A percentile compares a stretch with the other conserved stretches of the same genome.
Evolutionary conservation across 1,139 yeast species (phyloP).

Genomic region (Wickerhamomyces sp.): DNA sequence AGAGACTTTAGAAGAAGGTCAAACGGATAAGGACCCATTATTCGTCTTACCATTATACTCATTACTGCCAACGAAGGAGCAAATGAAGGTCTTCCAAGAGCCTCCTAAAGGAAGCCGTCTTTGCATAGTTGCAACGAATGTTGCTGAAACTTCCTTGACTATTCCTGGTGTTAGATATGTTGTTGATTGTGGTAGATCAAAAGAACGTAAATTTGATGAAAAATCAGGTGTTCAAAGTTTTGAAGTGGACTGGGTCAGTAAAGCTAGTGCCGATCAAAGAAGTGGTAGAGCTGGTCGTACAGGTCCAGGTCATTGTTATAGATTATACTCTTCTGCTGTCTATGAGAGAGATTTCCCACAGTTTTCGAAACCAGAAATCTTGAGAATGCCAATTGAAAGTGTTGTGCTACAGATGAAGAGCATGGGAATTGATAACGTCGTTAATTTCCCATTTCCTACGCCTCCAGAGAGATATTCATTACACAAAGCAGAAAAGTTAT

Average conservation of each 20-base stretch:
- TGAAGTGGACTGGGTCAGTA: conserved; percentile 88
- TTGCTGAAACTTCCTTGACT: conserved; percentile 95
- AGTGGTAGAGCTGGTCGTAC: conserved; percentile 99
- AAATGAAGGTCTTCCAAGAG: conserved; percentile 83
- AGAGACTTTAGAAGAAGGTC: conserved; percentile 70
- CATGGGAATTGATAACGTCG: conserved; percentile 90
- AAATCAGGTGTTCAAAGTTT: conserved; percentile 90
- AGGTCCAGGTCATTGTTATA: conserved; percentile 97
- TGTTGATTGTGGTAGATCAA: conserved; percentile 91
- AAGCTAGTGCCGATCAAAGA: conserved; percentile 95
- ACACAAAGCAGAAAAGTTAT: conserved; percentile 59
- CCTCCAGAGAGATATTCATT: conserved; percentile 72
- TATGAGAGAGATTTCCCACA: conserved; percentile 81
- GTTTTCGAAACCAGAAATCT: conserved; percentile 84
- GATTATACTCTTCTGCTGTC: conserved; percentile 92
- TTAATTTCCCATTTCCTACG: conserved; percentile 95
- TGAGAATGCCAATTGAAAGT: conserved; percentile 95
- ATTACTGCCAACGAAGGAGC: conserved; percentile 85
- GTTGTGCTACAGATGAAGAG: conserved; percentile 91
- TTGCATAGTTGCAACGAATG: conserved; percentile 94
- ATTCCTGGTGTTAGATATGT: conserved; percentile 95
- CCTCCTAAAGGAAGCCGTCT: conserved; percentile 85
- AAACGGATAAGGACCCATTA: conserved; percentile 74
- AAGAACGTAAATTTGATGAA: conserved; percentile 80
- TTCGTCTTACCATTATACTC: conserved; percentile 92